Evolutionary conservation across 2,329 filamentous ascomycete genomes (phyloP).

Genomic region (Hysterium pulicare): DNA sequence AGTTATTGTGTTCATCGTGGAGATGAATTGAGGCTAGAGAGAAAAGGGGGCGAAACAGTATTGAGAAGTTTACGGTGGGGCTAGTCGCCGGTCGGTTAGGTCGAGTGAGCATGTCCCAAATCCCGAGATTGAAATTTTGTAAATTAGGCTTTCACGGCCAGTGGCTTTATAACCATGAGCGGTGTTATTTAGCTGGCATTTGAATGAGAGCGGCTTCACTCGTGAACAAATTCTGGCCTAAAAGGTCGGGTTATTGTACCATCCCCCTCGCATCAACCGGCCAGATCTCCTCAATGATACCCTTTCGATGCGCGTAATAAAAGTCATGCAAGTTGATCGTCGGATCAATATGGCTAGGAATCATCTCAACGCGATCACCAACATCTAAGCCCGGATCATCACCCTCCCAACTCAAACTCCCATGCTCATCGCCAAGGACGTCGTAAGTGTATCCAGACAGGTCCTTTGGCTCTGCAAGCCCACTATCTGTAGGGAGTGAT

Average conservation of each 20-base stretch:
- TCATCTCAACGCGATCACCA: conserved; percentile 51
- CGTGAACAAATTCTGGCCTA: too few species aligned
- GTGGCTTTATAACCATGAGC: too few species aligned
- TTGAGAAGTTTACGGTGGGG: too few species aligned
- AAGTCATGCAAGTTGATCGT: conserved; percentile 53
- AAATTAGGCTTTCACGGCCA: too few species aligned
- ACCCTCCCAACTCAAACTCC: conserved; percentile 47
- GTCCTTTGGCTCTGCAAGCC: conserved; percentile 48
- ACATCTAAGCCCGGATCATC: conserved; percentile 37
- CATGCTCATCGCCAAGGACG: conserved; percentile 51
- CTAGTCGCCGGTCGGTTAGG: too few species aligned
- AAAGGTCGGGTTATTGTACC: conserved; percentile 51
- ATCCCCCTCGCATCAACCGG: conserved; percentile 50
- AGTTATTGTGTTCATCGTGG: too few species aligned
- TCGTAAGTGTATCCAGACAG: conserved; percentile 41
- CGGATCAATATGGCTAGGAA: conserved; percentile 55
- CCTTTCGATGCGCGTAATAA: conserved; percentile 50
- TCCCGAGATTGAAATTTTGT: too few species aligned
- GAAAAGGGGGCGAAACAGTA: too few species aligned
- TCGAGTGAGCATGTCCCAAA: too few species aligned
- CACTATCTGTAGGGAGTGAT: conserved; percentile 52
- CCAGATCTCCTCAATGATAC: conserved; percentile 52
- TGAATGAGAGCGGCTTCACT: too few species aligned
- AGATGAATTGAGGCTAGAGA: too few species aligned
- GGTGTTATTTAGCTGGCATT: too few species aligned